Base-by-base conservation (phyloP, 2,329 filamentous ascomycete genomes). In the Nemania sp. region DNA sequence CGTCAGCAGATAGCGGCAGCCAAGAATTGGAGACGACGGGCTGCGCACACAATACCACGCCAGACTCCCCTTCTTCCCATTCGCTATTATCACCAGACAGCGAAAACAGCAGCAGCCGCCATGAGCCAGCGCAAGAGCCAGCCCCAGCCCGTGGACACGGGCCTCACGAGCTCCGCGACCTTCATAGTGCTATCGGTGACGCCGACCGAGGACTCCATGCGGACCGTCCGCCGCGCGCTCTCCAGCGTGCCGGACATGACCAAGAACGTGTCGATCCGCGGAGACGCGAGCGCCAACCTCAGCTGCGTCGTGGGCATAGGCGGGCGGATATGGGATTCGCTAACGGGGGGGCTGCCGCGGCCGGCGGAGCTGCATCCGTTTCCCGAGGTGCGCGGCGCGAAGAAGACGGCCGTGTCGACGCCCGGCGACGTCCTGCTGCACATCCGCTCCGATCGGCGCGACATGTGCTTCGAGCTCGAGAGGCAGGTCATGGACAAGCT, bases 381-480 rank as follows among this genome's bases (percentile, higher is more conserved):
- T 67, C 73, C 63, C 0, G 74, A 75, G 37, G 69, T 86, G 6
- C 71, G 74, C n/a, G 84, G 84, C 2, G 64, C 65, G 2, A 76
- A 71, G 7, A 82, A 85, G 66, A 81, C 78, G 0, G 83, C 83
- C 0, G 73, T 83, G 6, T 81, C 82, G 0, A 86, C 84, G 0
- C 81, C 83, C 0, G 83, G 84, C 0, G 83, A 87, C 59, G 60
- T 87, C 0, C 74, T 87, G 3, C 84, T 87, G 61, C 84, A 87
- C 65, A 86, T 87, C 61, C 80, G 83, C 32, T 77, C 83, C 0
- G 82, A 85, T 50, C 77, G 84, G 1, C 76, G 82, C 13, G 84
- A 86, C 65, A 65, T 87, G 20, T 81, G 79, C 66, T 86, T 86
- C 62, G 84, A 87, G 66, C 83, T 86, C 56, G 83, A 86, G 72